phyloP scores from a whole-genome alignment of 345 rosid species.

The Ricinus communis region DNA sequence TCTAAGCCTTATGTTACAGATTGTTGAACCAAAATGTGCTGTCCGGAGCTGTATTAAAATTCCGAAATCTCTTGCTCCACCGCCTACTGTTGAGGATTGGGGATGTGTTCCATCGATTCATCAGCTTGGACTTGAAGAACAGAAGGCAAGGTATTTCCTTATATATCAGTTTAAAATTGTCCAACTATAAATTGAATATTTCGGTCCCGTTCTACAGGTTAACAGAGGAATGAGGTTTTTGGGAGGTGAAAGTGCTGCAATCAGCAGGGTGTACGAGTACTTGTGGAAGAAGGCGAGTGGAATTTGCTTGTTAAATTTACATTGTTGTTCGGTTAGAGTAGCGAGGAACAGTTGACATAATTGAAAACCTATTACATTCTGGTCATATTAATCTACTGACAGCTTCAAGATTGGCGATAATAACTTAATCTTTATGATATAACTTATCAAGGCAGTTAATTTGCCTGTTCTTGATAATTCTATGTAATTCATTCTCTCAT shows the following conservation, averaged over 20 bases:
- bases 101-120: slow-evolving; percentile 62
- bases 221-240: slow-evolving; percentile 57
- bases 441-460: background rate
- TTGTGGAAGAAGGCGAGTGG: slow-evolving; percentile 78
- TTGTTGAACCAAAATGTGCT: slow-evolving; percentile 61
- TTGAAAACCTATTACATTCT: background rate
- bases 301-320: background rate
- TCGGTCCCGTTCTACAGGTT: slow-evolving; percentile 35
- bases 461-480: background rate
- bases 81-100: slow-evolving; percentile 60
- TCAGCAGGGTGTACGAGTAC: slow-evolving; percentile 72
- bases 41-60: slow-evolving; percentile 50
- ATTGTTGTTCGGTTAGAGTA: background rate
- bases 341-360: background rate
- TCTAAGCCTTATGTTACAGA: slow-evolving; percentile 36
- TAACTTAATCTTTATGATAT: background rate
- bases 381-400: too few species aligned
- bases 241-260: slow-evolving; percentile 84
- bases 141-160: slow-evolving; percentile 43
- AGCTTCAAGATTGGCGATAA: too few species aligned
- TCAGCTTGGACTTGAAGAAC: slow-evolving; percentile 60
- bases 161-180: background rate
- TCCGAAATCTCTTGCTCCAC: slow-evolving; percentile 62
- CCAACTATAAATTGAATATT: background rate
- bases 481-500: background rate